phyloP scores from a whole-genome alignment of 495 filamentous ascomycete species.

The Tuber umbilicatum region DNA sequence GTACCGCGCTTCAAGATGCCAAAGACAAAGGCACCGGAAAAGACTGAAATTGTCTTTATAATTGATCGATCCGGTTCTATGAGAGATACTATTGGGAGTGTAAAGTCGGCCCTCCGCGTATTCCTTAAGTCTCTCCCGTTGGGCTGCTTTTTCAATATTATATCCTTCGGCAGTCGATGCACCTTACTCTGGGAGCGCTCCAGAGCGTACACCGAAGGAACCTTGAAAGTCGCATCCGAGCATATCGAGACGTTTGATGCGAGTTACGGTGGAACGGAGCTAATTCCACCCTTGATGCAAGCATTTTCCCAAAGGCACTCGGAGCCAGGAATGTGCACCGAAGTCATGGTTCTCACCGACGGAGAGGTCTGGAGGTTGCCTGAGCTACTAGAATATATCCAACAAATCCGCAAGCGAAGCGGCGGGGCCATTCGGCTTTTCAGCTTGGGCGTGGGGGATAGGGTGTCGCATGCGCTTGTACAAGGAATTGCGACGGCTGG shows the following conservation, averaged over 20 bases:
- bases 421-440: constrained; percentile 56
- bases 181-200: constrained; percentile 56
- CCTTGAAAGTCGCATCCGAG: constrained; percentile 48
- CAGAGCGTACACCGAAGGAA: constrained; percentile 49
- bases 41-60: constrained; percentile 62
- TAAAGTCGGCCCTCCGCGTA: constrained; percentile 54
- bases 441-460: constrained; percentile 56
- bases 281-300: constrained; percentile 50
- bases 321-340: constrained; percentile 49
- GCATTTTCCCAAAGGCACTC: constrained; percentile 15
- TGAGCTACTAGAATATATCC: constrained; percentile 50
- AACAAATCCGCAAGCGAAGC: constrained; percentile 46
- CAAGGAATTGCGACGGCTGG: constrained; percentile 61
- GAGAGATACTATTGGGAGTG: constrained; percentile 50
- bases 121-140: constrained; percentile 64
- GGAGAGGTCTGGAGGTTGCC: constrained; percentile 59
- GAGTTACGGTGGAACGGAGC: constrained; percentile 59
- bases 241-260: constrained; percentile 49
- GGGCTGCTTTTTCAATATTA: constrained; percentile 67
- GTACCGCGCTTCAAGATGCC: constrained; percentile 59
- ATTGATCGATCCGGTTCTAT: constrained; percentile 64
- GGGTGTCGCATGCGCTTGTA: constrained; percentile 58
- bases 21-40: constrained; percentile 20
- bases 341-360: constrained; percentile 62
- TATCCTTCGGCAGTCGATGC: constrained; percentile 55